A percentile compares a stretch with the other conserved stretches of the same genome.
These are phyloP conservation scores for Colletotrichum tofieldiae DNA, from an alignment of 2,329 filamentous ascomycete genomes.

Conservation along the genomic window DNA sequence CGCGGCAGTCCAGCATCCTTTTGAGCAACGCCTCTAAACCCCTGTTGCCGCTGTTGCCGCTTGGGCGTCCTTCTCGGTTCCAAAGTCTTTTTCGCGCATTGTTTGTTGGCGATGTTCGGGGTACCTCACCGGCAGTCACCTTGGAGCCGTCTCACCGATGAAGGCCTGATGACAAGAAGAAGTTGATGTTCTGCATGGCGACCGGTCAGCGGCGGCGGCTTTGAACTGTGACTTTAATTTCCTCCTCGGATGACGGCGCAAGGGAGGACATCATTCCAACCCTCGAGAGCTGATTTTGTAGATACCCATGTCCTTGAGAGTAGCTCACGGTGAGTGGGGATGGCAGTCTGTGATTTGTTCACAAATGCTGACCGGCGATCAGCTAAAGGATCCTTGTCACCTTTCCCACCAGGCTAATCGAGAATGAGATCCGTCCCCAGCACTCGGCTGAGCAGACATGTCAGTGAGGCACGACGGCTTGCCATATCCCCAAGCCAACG, in stretches of 20 bases:
- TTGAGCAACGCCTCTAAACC: not conserved
- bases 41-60: not conserved
- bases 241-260: not conserved
- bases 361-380: conserved; percentile 29
- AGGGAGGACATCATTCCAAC: conserved; percentile 9
- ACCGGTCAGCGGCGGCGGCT: not conserved
- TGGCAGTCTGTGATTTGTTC: conserved; percentile 5
- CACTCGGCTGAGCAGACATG: not conserved
- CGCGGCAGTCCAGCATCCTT: not conserved
- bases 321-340: conserved; percentile 23
- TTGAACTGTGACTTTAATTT: not conserved
- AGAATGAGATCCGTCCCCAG: not conserved
- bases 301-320: conserved; percentile 15
- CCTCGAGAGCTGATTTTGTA: not conserved
- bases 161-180: not conserved
- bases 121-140: not conserved
- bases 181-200: not conserved
- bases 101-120: not conserved
- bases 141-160: too few species aligned
- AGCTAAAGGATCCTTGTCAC: conserved; percentile 19
- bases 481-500: not conserved
- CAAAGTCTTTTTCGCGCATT: not conserved
- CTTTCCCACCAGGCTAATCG: not conserved
- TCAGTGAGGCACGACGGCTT: not conserved
- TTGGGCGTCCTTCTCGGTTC: not conserved